phyloP scores from a whole-genome alignment of 441 rosid genomes.

The Erodium moschatum region DNA sequence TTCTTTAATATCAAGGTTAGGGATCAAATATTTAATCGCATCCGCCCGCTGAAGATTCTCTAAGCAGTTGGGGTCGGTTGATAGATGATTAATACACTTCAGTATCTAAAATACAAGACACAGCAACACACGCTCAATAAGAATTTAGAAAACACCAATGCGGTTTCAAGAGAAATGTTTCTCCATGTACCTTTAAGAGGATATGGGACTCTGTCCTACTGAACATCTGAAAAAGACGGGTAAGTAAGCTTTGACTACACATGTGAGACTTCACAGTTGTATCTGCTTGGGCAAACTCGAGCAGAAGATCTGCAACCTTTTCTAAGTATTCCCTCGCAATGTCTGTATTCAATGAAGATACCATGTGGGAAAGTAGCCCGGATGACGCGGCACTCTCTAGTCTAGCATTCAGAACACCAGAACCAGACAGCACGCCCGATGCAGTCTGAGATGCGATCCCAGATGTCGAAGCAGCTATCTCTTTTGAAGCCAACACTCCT shows the following conservation, averaged over 20 bases:
- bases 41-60: constrained; percentile 98
- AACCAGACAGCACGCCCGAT: constrained; percentile 88
- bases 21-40: constrained; percentile 89
- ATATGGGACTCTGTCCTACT: constrained; percentile 80
- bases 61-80: constrained; percentile 92
- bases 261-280: constrained; percentile 79
- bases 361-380: constrained; percentile 76
- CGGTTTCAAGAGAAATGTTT: constrained; percentile 13
- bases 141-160: constrained; percentile 9
- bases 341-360: constrained; percentile 72
- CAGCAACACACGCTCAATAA: constrained; percentile 14
- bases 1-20: constrained; percentile 87
- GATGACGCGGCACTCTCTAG: constrained; percentile 89
- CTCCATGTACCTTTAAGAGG: constrained; percentile 59
- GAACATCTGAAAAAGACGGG: constrained; percentile 93
- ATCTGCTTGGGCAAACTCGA: constrained; percentile 95
- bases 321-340: constrained; percentile 80
- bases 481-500: constrained; percentile 38
- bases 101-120: constrained; percentile 45
- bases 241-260: constrained; percentile 91
- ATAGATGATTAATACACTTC: constrained; percentile 71
- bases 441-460: constrained; percentile 86
- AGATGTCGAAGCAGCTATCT: constrained; percentile 60
- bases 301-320: constrained; percentile 88
- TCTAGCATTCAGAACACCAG: constrained; percentile 88